These are phyloP conservation scores for Komagataella populi DNA, from an alignment of 805 yeast species.

Conservation along the genomic window DNA sequence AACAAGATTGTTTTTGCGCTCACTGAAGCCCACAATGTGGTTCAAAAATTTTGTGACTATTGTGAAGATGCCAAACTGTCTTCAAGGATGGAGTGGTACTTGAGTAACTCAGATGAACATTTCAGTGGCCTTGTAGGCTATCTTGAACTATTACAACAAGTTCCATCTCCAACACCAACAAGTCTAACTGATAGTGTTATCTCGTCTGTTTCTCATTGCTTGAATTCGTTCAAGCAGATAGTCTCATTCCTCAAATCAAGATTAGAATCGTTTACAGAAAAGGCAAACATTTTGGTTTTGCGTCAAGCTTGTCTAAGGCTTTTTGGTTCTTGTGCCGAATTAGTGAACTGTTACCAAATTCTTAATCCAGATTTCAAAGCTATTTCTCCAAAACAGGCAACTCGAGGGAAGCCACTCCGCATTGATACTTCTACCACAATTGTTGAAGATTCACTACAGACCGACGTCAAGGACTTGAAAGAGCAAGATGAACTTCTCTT, in stretches of 20 bases:
- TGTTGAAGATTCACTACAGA: slow-evolving; percentile 13
- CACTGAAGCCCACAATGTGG: slow-evolving; percentile 49
- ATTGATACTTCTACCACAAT: neutral
- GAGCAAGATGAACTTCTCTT: slow-evolving; percentile 46
- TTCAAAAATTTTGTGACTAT: slow-evolving; percentile 42
- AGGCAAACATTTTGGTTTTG: neutral
- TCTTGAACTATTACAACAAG: neutral
- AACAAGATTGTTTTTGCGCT: slow-evolving; percentile 49
- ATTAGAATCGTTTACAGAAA: neutral
- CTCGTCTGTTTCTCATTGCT: neutral
- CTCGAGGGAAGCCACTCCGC: neutral
- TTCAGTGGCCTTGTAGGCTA: neutral
- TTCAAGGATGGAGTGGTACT: slow-evolving; percentile 28
- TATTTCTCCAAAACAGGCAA: neutral
- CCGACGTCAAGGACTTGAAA: slow-evolving; percentile 21
- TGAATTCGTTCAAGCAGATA: neutral
- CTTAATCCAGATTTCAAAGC: neutral
- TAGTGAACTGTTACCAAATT: neutral
- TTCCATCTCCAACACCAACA: neutral
- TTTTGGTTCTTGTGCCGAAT: neutral
- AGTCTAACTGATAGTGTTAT: slow-evolving; percentile 1
- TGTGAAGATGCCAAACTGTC: slow-evolving; percentile 42
- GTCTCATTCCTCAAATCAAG: neutral
- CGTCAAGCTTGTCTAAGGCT: neutral
- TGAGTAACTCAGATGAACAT: neutral